Conservation (phyloP, 345 rosid genomes). For the Ailanthus altissimus region DNA sequence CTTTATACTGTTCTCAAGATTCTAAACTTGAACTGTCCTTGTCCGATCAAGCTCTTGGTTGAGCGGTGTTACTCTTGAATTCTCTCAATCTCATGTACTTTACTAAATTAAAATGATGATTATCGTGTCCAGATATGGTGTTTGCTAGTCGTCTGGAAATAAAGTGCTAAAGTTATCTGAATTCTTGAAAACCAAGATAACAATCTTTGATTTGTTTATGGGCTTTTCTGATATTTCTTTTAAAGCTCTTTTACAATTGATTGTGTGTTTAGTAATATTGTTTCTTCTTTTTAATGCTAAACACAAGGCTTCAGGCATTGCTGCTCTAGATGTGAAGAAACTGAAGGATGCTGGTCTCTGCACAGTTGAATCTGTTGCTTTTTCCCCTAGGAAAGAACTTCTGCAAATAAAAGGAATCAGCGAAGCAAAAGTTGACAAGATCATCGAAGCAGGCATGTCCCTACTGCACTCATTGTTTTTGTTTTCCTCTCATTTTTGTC, state of each 20-base stretch:
- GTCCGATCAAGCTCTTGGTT: background rate
- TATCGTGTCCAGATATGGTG: background rate
- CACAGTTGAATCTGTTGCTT: conserved; percentile 90
- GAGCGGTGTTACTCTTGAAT: background rate
- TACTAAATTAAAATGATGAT: background rate
- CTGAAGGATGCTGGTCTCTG: conserved; percentile 93
- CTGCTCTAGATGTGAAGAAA: conserved; percentile 85
- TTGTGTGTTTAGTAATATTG: conserved; percentile 5
- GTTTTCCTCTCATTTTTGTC: background rate
- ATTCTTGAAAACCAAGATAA: background rate
- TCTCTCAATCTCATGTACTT: background rate
- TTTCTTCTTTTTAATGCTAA: conserved; percentile 21
- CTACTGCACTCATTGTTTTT: background rate
- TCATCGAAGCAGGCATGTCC: conserved; percentile 82
- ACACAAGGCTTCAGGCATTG: conserved; percentile 79
- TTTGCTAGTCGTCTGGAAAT: background rate
- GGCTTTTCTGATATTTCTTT: background rate
- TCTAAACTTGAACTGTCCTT: background rate
- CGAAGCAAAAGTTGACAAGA: conserved; percentile 94
- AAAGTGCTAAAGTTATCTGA: background rate
- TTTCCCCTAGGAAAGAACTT: conserved; percentile 93
- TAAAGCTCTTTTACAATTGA: background rate
- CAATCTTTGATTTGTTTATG: background rate
- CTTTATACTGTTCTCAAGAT: background rate
- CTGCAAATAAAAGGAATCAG: conserved; percentile 95